Conservation (phyloP, 2,329 filamentous ascomycete genomes). For the Alternaria triticina region DNA sequence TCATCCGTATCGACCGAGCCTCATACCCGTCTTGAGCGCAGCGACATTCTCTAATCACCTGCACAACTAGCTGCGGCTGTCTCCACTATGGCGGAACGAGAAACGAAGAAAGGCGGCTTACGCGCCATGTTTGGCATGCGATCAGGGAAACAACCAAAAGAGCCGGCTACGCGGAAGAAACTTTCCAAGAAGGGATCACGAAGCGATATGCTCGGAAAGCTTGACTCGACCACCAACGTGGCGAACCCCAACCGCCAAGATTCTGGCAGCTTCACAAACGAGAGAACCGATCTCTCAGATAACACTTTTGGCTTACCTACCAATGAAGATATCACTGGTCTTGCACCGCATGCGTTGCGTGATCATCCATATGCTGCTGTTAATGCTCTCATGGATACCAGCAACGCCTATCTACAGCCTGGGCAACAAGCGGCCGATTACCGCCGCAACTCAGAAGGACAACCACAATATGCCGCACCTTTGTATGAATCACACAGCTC, state of each 20-base stretch:
- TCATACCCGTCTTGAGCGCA: not conserved
- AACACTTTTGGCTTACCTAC: slow-evolving; percentile 12
- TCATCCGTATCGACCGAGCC: not conserved
- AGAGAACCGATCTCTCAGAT: slow-evolving; percentile 18
- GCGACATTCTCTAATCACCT: not conserved
- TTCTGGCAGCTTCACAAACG: slow-evolving; percentile 31
- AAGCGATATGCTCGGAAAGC: slow-evolving; percentile 16
- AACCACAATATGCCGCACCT: slow-evolving; percentile 28
- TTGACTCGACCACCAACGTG: slow-evolving; percentile 11
- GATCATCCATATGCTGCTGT: slow-evolving; percentile 27
- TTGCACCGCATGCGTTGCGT: slow-evolving; percentile 15
- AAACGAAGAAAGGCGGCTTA: slow-evolving; percentile 29
- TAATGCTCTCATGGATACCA: not conserved
- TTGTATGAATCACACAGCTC: slow-evolving; percentile 23
- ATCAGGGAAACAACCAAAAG: slow-evolving; percentile 18
- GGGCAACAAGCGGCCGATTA: slow-evolving; percentile 20
- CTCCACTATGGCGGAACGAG: slow-evolving; percentile 22
- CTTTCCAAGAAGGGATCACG: slow-evolving; percentile 31
- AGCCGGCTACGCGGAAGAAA: slow-evolving; percentile 26
- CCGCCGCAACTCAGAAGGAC: slow-evolving; percentile 34
- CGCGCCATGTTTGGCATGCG: slow-evolving; percentile 30
- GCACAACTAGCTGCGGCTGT: not conserved
- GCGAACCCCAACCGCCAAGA: slow-evolving; percentile 26
- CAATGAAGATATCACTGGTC: slow-evolving; percentile 16
- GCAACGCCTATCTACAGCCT: slow-evolving; percentile 3